Percentiles rank a stretch among this genome's conserved stretches.
Evolutionary conservation across 768 basidiomycete species (phyloP).

Genomic region (Tubosaeta sp.): DNA sequence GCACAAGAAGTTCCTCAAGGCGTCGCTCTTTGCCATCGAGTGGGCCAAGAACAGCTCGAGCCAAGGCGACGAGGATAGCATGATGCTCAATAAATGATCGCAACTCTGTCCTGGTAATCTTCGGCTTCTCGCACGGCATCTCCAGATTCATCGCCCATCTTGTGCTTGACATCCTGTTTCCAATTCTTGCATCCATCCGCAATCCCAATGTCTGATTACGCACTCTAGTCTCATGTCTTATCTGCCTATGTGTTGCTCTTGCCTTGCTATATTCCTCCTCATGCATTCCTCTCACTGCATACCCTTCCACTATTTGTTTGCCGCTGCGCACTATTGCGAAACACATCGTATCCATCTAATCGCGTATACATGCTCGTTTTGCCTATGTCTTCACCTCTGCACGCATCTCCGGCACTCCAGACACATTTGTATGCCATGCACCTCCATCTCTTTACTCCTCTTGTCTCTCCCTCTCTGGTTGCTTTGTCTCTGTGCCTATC

Average conservation of each 20-base stretch:
- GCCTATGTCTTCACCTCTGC: constrained; percentile 21
- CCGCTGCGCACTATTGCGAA: constrained; percentile 31
- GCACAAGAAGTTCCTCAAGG: constrained; percentile 97
- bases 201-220: constrained; percentile 39
- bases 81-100: constrained; percentile 30
- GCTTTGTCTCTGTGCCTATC: constrained; percentile 25
- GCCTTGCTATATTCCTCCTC: constrained; percentile 34
- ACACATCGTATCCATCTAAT: constrained; percentile 33
- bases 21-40: constrained; percentile 69
- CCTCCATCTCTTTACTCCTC: not conserved
- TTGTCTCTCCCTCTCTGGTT: constrained; percentile 11
- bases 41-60: constrained; percentile 58
- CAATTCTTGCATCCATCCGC: constrained; percentile 29
- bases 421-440: constrained; percentile 26
- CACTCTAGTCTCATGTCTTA: constrained; percentile 34
- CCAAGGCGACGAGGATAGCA: constrained; percentile 30
- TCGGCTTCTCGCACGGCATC: constrained; percentile 22
- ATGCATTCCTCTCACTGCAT: constrained; percentile 29
- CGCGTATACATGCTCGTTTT: constrained; percentile 34
- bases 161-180: constrained; percentile 37
- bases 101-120: constrained; percentile 9
- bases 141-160: constrained; percentile 23
- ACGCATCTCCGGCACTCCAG: constrained; percentile 21
- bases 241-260: constrained; percentile 34
- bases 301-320: constrained; percentile 20